Base-by-base conservation (phyloP, 495 filamentous ascomycete species). In the Penicillium fimorum region DNA sequence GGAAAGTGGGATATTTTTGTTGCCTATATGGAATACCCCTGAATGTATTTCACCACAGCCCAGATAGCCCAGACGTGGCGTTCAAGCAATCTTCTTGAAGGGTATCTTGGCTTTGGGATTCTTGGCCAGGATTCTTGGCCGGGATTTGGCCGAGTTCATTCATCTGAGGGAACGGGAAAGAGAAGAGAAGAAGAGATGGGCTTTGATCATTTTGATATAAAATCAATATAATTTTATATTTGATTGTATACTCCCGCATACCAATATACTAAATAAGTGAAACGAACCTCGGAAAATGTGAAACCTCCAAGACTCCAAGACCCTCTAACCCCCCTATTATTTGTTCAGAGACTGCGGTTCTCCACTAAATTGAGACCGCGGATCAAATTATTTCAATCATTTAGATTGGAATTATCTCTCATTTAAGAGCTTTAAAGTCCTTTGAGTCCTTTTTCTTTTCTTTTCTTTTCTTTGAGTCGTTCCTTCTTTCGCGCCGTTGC, bases 401-500 rank as follows among this genome's bases (percentile, higher is more conserved):
- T 27, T 30, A 30, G 10, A 25, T 46, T 18, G 13, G 11, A 25
- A 15, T 45, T 47, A 33, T 32, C 47, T 63, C 56, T 25, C 44
- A 29, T 37, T 37, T n/a, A 15, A 37, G 29, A 18, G 35, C 50
- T 55, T n/a, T 45, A 9, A 33, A 20, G 29, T 18, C 43, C 18
- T 55, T 38, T 42, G 18, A 27, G 59, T 57, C 33, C 35, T 37
- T 30, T 29, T 48, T 53, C 43, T 49, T n/a, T 47, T 38, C 44
- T 55, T 57, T 43, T 41, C 33, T 56, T 53, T 50, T 57, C 32
- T 58, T 42, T 49, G 64, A 56, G 48, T 70, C 64, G 67, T 61
- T 70, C 48, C 45, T 63, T 60, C 56, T 32, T 15, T 9, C 45
- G 63, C 60, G 66, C 59, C 59, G 29, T 42, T 44, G 58, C 61